Evolutionary conservation across 306 rosid genomes (phyloP).

Genomic region (Lagenaria siceraria): DNA sequence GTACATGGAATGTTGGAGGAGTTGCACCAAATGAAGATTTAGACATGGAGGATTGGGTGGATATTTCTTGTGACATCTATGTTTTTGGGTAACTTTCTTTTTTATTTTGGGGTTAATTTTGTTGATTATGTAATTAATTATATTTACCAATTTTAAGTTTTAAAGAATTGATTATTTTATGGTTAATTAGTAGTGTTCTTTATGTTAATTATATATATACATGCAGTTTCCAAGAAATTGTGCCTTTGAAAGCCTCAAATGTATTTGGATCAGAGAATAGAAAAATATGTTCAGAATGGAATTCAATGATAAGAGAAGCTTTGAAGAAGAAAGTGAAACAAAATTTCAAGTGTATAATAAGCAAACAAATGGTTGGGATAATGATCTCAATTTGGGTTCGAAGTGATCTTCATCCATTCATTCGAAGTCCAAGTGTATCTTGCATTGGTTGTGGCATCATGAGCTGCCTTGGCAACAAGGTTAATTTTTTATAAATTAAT

Average conservation of each 20-base stretch:
- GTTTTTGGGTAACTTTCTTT: constrained; percentile 49
- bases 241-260: constrained; percentile 74
- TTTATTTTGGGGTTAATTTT: neutral
- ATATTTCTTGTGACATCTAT: constrained; percentile 60
- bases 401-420: constrained; percentile 45
- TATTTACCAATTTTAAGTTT: no score
- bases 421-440: constrained; percentile 56
- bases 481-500: neutral
- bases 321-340: constrained; percentile 39
- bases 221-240: constrained; percentile 82
- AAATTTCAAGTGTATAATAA: constrained; percentile 50
- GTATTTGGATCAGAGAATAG: constrained; percentile 61
- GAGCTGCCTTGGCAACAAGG: constrained; percentile 91
- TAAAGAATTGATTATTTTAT: no score
- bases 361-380: constrained; percentile 96
- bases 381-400: constrained; percentile 70
- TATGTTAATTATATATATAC: neutral
- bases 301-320: constrained; percentile 48
- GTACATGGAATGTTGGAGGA: constrained; percentile 95
- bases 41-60: constrained; percentile 50
- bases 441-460: constrained; percentile 84
- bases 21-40: constrained; percentile 57
- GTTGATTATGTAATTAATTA: neutral
- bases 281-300: constrained; percentile 49
- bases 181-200: no score